Conservation (phyloP, 805 yeast species). For the Pichia ethanolica region DNA sequence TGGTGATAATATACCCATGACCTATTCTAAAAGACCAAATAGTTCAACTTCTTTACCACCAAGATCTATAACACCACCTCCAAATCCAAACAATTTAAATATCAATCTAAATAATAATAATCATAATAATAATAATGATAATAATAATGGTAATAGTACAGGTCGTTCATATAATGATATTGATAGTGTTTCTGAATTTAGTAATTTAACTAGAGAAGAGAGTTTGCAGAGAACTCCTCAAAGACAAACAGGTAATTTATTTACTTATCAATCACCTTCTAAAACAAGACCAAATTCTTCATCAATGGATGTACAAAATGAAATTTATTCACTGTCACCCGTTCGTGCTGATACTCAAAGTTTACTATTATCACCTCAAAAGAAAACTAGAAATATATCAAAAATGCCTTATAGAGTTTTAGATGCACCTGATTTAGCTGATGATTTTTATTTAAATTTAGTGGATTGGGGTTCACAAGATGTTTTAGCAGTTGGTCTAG, state of each 20-base stretch:
- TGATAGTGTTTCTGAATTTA: not conserved
- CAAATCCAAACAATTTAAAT: not conserved
- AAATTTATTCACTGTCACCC: constrained; percentile 74
- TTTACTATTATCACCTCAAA: constrained; percentile 73
- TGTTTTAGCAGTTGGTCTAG: constrained; percentile 82
- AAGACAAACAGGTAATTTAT: constrained; percentile 44
- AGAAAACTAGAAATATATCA: constrained; percentile 67
- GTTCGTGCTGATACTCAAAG: constrained; percentile 84
- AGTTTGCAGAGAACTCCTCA: constrained; percentile 25
- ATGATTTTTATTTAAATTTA: constrained; percentile 85
- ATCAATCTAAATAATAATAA: not conserved
- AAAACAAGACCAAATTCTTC: constrained; percentile 56
- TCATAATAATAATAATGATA: not conserved
- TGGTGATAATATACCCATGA: constrained; percentile 70
- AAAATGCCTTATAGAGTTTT: constrained; percentile 87
- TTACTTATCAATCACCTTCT: constrained; percentile 69
- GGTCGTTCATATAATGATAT: not conserved
- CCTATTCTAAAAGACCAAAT: constrained; percentile 8
- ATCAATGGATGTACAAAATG: constrained; percentile 55
- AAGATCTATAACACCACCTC: constrained; percentile 20
- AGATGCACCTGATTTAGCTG: constrained; percentile 93
- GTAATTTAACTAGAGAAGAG: constrained; percentile 12
- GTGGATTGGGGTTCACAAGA: constrained; percentile 96
- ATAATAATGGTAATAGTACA: not conserved
- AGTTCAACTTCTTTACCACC: not conserved